These are phyloP conservation scores for Diospyros kaki DNA, from an alignment of 148 eudicot species.

Conservation along the genomic window DNA sequence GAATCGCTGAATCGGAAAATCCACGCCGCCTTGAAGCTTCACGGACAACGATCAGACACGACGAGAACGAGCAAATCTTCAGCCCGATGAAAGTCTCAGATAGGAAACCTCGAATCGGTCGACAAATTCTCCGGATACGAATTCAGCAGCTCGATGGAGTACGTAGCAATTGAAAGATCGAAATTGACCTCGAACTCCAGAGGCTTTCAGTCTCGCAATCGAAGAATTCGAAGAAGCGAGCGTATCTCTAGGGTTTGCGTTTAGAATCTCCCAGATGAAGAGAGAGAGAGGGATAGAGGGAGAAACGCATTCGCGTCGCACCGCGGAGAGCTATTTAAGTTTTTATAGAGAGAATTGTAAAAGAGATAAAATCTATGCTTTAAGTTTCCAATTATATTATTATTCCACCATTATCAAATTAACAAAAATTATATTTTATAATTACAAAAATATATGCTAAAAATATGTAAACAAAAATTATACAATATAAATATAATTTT, in stretches of 20 bases:
- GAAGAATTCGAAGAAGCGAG: background rate
- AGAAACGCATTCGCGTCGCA: too few relatives aligned
- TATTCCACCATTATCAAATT: too few relatives aligned
- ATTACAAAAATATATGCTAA: too few relatives aligned
- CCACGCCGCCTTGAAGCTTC: constrained; percentile 6
- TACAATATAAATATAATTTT: too few relatives aligned
- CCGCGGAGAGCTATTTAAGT: too few relatives aligned
- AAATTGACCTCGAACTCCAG: background rate
- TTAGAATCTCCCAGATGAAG: background rate
- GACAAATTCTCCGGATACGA: background rate
- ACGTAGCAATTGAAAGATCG: background rate
- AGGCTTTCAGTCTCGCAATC: background rate
- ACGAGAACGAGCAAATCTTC: constrained; percentile 6
- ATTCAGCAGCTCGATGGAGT: background rate
- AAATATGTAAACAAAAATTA: too few relatives aligned
- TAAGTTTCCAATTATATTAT: too few relatives aligned
- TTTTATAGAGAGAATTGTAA: too few relatives aligned
- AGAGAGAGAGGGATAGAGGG: background rate
- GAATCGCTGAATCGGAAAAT: background rate
- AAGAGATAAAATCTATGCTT: too few relatives aligned
- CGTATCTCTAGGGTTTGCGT: background rate
- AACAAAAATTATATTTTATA: too few relatives aligned
- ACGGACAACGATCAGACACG: background rate
- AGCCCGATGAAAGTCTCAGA: background rate
- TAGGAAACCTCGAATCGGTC: background rate